Base-by-base conservation (phyloP, 441 rosid species). In the Pelargonium cotyledonis region DNA sequence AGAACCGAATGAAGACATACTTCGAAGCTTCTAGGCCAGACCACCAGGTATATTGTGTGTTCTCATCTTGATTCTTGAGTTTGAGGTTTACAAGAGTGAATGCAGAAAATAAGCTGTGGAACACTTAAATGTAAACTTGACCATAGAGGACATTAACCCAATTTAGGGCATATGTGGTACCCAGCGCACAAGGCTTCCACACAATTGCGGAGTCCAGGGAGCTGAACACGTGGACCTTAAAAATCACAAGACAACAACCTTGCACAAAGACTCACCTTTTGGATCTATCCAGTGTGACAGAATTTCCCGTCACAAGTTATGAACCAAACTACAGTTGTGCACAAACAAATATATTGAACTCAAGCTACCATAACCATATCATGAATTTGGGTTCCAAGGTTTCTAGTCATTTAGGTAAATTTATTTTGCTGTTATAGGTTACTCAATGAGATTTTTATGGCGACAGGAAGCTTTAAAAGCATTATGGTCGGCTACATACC, bases 11-110 rank as follows among this genome's bases (percentile, higher is more conserved):
- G 76, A 68, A 68, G 63, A 72, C 65, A 14, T 43, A 23, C 53
- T 73, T 73, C 16, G 76, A 73, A 64, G 69, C 76, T 41, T 73
- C 72, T n/a, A 68, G 72, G 51, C 68, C 69, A 14, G 72, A 73
- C 69, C 76, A 73, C 66, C 76, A 73, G 76, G 76, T 73, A 40
- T 10, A 16, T 65, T 51, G 6, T 18, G 16, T 51, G 8, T n/a
- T 51, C 58, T n/a, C 58, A 51, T 0, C 0, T 18, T 51, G 8
- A 6, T 5, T 14, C 58, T 15, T 51, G 19, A 51, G 4, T 51
- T 2, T n/a, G 15, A n/a, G 15, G 6, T 2, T 15, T 51, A 49
- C 0, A 31, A 49, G 55, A 51, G 0, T 51, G 6, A 51, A 51
- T 49, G 18, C 2, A 0, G 3, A 49, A 49, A 49, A 14, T 3